These are phyloP conservation scores for Zymoseptoria crescenta DNA, from an alignment of 2,329 filamentous ascomycete genomes.

Conservation along the genomic window DNA sequence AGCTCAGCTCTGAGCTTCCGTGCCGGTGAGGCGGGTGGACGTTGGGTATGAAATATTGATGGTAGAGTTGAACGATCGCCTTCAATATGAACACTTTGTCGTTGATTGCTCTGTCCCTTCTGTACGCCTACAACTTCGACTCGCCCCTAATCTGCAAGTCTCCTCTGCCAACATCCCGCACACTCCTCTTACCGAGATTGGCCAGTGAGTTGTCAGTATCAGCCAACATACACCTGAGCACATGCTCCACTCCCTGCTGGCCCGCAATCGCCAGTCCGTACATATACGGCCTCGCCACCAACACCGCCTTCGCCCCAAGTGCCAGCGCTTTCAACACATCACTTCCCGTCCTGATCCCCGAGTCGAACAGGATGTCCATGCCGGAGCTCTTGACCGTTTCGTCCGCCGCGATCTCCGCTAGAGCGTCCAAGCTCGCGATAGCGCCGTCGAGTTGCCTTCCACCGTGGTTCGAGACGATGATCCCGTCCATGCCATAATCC, in stretches of 20 bases:
- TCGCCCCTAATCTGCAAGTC: conserved; percentile 15
- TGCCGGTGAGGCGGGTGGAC: neutral
- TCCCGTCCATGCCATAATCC: conserved; percentile 42
- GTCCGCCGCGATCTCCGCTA: conserved; percentile 56
- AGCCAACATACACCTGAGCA: conserved; percentile 17
- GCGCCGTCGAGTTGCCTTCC: conserved; percentile 46
- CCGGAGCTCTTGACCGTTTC: conserved; percentile 40
- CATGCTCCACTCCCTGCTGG: conserved; percentile 45
- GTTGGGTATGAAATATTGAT: neutral
- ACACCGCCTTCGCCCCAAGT: conserved; percentile 51
- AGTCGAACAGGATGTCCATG: conserved; percentile 44
- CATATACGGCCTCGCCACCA: conserved; percentile 51
- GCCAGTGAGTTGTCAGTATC: conserved; percentile 19
- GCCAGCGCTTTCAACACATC: conserved; percentile 47
- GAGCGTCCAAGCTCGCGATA: conserved; percentile 45
- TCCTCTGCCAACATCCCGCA: conserved; percentile 14
- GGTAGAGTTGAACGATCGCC: no score
- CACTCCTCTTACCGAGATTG: conserved; percentile 15
- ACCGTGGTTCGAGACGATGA: conserved; percentile 49
- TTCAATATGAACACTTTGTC: no score
- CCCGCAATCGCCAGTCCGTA: conserved; percentile 53
- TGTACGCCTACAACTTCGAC: conserved; percentile 9
- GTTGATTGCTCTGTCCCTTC: no score
- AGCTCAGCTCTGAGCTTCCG: neutral
- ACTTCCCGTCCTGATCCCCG: conserved; percentile 42